Evolutionary conservation across 1,284 basidiomycete genomes (phyloP).

Genomic region (Hemileia vastatrix): DNA sequence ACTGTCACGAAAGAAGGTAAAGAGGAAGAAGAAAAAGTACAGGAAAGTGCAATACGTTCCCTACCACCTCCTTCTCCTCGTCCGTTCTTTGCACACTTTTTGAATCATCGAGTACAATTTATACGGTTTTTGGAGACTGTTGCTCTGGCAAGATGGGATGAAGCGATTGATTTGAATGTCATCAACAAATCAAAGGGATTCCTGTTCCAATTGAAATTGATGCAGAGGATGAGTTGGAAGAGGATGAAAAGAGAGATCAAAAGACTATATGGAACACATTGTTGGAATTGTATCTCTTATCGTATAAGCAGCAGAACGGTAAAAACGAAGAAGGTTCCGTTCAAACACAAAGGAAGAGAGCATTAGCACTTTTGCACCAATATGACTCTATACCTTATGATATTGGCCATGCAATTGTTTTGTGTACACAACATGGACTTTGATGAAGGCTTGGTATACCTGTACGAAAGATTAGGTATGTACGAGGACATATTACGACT

Average conservation of each 20-base stretch:
- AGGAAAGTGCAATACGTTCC: no score
- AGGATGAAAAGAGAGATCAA: conserved; percentile 61
- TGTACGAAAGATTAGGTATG: conserved; percentile 93
- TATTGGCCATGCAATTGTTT: conserved; percentile 76
- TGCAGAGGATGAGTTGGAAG: conserved; percentile 47
- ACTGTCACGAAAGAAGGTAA: no score
- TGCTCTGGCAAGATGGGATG: conserved; percentile 68
- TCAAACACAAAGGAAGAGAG: conserved; percentile 56
- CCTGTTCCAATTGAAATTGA: conserved; percentile 16
- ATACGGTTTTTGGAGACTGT: conserved; percentile 81
- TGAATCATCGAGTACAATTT: conserved; percentile 76
- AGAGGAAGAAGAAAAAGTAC: no score
- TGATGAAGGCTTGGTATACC: conserved; percentile 68
- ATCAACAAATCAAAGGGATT: no score
- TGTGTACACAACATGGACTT: conserved; percentile 77
- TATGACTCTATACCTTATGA: conserved; percentile 90
- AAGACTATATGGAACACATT: conserved; percentile 90
- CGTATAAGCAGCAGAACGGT: conserved; percentile 43
- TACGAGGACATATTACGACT: no score
- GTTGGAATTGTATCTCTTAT: conserved; percentile 76
- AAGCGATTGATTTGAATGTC: no score
- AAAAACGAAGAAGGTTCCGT: conserved; percentile 30
- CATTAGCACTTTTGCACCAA: no score
- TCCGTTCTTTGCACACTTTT: conserved; percentile 86
- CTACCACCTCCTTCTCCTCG: conserved; percentile 70